phyloP scores from a whole-genome alignment of 805 yeast species.

The Pichia gijzeniarum region DNA sequence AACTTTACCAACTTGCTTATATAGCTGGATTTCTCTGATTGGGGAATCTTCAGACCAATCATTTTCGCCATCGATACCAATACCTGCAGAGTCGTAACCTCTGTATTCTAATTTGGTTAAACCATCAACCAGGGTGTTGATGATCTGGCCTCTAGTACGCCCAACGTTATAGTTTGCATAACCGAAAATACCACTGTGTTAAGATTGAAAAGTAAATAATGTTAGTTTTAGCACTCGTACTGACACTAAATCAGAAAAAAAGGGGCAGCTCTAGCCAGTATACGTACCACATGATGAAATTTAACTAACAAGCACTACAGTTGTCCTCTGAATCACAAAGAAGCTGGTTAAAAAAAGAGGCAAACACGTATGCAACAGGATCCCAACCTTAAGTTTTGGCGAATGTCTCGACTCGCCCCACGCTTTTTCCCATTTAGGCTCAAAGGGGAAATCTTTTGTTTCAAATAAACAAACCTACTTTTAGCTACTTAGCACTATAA shows the following conservation, averaged over 20 bases:
- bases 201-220: neutral
- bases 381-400: no score
- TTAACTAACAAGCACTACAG: neutral
- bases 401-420: neutral
- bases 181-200: slow-evolving; percentile 94
- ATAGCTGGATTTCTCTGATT: slow-evolving; percentile 61
- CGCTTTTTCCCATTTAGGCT: no score
- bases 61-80: slow-evolving; percentile 88
- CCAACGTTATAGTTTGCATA: slow-evolving; percentile 94
- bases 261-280: neutral
- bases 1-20: slow-evolving; percentile 90
- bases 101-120: slow-evolving; percentile 85
- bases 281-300: slow-evolving; percentile 3
- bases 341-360: no score
- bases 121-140: slow-evolving; percentile 84
- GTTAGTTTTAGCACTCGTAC: no score
- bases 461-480: no score
- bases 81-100: slow-evolving; percentile 97
- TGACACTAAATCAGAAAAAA: no score
- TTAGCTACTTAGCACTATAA: no score
- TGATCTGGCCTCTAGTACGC: slow-evolving; percentile 85
- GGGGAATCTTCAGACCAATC: slow-evolving; percentile 25
- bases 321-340: no score
- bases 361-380: no score
- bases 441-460: no score